These are phyloP conservation scores for Myxozyma mucilagina DNA, from an alignment of 805 yeast genomes.

Conservation along the genomic window DNA sequence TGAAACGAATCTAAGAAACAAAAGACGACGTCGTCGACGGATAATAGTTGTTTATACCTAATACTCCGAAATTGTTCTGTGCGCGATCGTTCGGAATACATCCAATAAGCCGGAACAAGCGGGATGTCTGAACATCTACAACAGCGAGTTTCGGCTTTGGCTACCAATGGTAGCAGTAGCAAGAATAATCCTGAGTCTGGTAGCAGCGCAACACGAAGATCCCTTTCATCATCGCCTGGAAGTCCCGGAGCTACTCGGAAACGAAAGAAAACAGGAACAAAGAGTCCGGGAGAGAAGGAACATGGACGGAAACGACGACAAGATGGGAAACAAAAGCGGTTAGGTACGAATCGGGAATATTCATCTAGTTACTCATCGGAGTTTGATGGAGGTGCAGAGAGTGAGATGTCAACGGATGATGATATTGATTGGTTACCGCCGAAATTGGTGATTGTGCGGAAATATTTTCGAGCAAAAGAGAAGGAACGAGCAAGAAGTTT, in stretches of 20 bases:
- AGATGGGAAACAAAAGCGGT: not conserved
- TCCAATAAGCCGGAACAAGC: too few relatives aligned
- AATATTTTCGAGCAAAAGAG: constrained; percentile 20
- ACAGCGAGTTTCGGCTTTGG: too few relatives aligned
- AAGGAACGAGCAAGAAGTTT: constrained; percentile 7
- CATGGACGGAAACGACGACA: not conserved
- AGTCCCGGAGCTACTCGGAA: constrained; percentile 8
- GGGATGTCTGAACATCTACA: too few relatives aligned
- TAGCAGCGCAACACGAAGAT: too few relatives aligned
- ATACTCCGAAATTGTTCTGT: too few relatives aligned
- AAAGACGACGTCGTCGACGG: too few relatives aligned
- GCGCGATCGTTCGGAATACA: too few relatives aligned
- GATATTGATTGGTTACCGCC: constrained; percentile 30
- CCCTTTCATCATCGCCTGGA: not conserved
- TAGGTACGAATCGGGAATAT: not conserved
- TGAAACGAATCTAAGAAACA: too few relatives aligned
- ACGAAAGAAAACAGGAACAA: constrained; percentile 7
- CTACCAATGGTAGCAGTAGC: too few relatives aligned
- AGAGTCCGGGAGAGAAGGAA: not conserved
- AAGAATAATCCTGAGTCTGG: too few relatives aligned
- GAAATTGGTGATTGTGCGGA: constrained; percentile 25
- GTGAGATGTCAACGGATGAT: constrained; percentile 28
- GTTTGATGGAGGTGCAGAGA: constrained; percentile 16
- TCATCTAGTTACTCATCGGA: not conserved
- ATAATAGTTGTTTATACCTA: too few relatives aligned